Evolutionary conservation across 495 filamentous ascomycete genomes (phyloP), one percentile per base, ranked within the genome.

Genomic region (Xylaria castorea): DNA sequence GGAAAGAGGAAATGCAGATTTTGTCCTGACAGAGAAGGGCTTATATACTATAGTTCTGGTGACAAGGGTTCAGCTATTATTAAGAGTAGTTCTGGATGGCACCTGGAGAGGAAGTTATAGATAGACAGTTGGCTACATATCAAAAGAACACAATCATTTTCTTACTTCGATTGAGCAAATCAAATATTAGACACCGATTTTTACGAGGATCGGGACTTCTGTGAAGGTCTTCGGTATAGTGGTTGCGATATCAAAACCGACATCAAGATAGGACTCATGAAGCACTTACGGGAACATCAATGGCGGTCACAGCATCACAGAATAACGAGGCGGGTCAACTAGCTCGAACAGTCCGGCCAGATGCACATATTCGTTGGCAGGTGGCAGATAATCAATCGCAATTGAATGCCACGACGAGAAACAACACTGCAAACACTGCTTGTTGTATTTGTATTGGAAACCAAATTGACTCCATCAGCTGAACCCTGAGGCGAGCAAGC

Each of bases 1-100:
- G 94, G 71, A 87, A 78, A 62, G 91, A 88, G 64, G 95, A 98
- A 79, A 77, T 99, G 81, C 83, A 91, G 75, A 91, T 98, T 81
- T 79, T 94, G 58, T 90, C 93, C 61, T 98, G 85, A 86, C 46
- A n/a, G 22, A 58, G n/a, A 4, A 46, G 68, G 38, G 7, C 34
- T 51, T 50, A 7, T 5, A 36, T 34, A 55, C 9, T 9, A 1
- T 30, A n/a, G 38, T 11, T 22, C 55, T 25, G 20, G 8, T 22
- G 6, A 46, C 11, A 66, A 55, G 38, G 32, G 63, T 51, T 66
- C 22, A 36, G 42, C 42, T 2, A 36, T 12, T 66, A 51, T 36
- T 34, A 4, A 5, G 7, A 7, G 30, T n/a, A 58, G 48, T 18
- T 40, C 7, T 16, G 27, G 65, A 67, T 53, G 9, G 46, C 65